These are phyloP conservation scores for Syzygium oleosum DNA, from an alignment of 345 rosid genomes.

Conservation along the genomic window DNA sequence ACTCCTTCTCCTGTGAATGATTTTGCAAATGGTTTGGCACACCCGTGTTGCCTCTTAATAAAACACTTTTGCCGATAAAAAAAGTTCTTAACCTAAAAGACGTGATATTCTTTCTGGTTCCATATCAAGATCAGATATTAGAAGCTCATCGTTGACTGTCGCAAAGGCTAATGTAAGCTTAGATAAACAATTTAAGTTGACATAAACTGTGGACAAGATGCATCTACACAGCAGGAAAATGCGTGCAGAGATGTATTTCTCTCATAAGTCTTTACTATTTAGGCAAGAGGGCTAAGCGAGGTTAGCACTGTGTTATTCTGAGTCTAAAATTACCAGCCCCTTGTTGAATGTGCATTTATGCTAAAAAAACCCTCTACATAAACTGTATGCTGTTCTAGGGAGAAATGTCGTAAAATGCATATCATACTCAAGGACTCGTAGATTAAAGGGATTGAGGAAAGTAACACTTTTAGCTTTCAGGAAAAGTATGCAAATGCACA, in stretches of 20 bases:
- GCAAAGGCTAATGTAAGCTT: background rate
- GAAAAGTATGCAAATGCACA: background rate
- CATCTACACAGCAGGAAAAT: background rate
- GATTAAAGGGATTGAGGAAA: background rate
- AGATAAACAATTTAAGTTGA: background rate
- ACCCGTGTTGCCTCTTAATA: background rate
- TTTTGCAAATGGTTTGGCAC: background rate
- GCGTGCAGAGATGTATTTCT: background rate
- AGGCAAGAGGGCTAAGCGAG: background rate
- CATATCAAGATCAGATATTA: background rate
- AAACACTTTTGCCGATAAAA: background rate
- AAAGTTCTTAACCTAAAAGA: background rate
- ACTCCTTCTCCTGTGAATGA: background rate
- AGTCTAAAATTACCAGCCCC: background rate
- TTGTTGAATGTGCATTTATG: background rate
- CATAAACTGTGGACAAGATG: background rate
- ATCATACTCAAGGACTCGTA: background rate
- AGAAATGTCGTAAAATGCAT: background rate
- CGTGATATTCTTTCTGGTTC: background rate
- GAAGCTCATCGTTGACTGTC: background rate
- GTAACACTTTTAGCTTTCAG: background rate
- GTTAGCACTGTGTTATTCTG: background rate
- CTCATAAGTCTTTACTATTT: background rate
- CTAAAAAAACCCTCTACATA: background rate
- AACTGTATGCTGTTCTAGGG: background rate